A percentile compares a stretch with the other conserved stretches of the same genome.
These are phyloP conservation scores for Corymbia citriodora DNA, from an alignment of 441 rosid genomes.

Conservation along the genomic window DNA sequence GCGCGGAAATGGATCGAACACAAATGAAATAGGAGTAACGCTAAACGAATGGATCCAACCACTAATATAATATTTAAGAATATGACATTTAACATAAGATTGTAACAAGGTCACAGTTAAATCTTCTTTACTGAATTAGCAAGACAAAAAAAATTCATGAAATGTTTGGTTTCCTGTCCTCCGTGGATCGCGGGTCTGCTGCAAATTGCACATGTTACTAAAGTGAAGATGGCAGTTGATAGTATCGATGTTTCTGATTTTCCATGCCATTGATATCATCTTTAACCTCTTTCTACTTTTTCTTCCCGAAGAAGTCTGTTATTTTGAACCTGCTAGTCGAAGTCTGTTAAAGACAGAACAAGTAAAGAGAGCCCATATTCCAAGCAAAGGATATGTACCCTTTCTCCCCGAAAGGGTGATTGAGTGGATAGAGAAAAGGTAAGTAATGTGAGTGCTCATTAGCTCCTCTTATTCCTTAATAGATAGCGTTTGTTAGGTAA, in stretches of 20 bases:
- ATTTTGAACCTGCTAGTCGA: not conserved
- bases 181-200: not conserved
- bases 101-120: not conserved
- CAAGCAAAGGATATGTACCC: conserved; percentile 74
- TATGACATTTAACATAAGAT: not conserved
- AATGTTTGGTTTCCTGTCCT: not conserved
- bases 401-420: conserved; percentile 18
- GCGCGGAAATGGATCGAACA: not conserved
- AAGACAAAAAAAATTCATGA: not conserved
- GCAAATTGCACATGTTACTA: not conserved
- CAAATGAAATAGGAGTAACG: not conserved
- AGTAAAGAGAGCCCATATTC: conserved; percentile 32
- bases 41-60: not conserved
- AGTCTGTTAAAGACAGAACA: not conserved
- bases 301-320: not conserved
- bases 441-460: conserved; percentile 7
- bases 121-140: not conserved
- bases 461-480: not conserved
- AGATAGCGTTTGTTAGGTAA: not conserved
- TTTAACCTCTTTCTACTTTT: not conserved
- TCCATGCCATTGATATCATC: not conserved
- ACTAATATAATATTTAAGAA: not conserved
- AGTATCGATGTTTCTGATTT: not conserved
- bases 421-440: not conserved
- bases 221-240: not conserved